These are phyloP conservation scores for Herpetospermum pedunculosum DNA, from an alignment of 306 rosid genomes.

Conservation along the genomic window DNA sequence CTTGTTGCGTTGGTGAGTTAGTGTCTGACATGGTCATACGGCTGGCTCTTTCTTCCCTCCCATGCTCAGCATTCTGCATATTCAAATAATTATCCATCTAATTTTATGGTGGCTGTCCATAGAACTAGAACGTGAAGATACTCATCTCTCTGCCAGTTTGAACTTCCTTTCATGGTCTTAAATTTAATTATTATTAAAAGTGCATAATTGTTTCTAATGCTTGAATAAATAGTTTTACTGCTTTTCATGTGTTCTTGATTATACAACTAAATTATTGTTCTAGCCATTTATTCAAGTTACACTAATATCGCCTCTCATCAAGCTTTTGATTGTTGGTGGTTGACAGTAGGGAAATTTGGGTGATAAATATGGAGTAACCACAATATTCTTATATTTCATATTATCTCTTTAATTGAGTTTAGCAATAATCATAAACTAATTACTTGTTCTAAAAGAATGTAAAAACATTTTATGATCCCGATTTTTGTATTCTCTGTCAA, in stretches of 20 bases:
- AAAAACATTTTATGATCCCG: neutral
- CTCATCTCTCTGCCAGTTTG: neutral
- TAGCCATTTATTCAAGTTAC: too few species aligned
- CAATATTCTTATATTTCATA: neutral
- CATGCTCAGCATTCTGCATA: neutral
- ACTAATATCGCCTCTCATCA: too few species aligned
- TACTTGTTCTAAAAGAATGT: neutral
- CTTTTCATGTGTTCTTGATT: neutral
- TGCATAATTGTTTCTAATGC: neutral
- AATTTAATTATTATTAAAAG: neutral
- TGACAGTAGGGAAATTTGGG: too few species aligned
- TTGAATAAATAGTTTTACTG: neutral
- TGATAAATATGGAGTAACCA: too few species aligned
- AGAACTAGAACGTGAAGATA: neutral
- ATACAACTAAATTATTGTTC: too few species aligned
- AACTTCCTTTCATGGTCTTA: neutral
- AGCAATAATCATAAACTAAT: neutral
- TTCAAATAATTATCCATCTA: neutral
- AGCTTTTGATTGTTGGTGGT: too few species aligned
- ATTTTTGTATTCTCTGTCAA: neutral
- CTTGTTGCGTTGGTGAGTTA: conserved; percentile 77
- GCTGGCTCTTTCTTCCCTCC: neutral
- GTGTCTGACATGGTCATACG: neutral
- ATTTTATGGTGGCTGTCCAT: neutral
- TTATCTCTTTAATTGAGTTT: neutral